Evolutionary conservation across 139 green algal genomes (phyloP).

Genomic region (Marvania coccoides): DNA sequence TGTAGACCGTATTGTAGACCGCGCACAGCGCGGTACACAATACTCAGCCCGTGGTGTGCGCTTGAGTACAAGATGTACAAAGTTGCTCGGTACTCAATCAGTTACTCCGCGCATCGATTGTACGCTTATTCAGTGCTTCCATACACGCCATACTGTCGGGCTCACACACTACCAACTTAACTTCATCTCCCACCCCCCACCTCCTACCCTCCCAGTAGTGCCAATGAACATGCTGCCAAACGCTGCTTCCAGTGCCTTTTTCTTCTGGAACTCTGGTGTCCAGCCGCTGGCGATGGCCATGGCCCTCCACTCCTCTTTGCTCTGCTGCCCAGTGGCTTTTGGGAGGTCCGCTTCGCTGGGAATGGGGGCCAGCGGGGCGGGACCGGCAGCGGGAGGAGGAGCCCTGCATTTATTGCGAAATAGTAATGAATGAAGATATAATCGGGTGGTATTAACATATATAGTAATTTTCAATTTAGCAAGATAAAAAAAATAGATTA

Average conservation of each 20-base stretch:
- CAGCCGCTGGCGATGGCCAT: constrained; percentile 30
- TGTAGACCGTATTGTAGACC: no score
- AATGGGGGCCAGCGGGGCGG: neutral
- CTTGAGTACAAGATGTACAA: no score
- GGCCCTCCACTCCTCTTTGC: constrained; percentile 8
- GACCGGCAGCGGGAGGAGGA: neutral
- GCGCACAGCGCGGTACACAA: no score
- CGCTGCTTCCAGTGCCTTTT: constrained; percentile 15
- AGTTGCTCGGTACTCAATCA: no score
- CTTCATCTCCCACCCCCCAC: no score
- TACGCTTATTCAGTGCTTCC: no score
- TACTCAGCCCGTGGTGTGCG: no score
- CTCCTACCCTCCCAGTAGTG: neutral
- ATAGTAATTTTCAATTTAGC: neutral
- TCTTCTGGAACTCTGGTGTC: constrained; percentile 12
- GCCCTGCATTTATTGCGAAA: neutral
- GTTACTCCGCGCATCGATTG: no score
- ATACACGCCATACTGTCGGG: no score
- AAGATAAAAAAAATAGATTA: neutral
- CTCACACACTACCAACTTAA: no score
- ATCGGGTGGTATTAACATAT: no score
- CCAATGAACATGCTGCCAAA: constrained; percentile 11
- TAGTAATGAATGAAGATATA: no score
- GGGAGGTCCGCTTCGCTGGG: neutral
- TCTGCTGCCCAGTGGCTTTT: neutral